These are phyloP conservation scores for Phytophthora pistaciae DNA, from an alignment of 352 stramenopile genomes.

Conservation along the genomic window DNA sequence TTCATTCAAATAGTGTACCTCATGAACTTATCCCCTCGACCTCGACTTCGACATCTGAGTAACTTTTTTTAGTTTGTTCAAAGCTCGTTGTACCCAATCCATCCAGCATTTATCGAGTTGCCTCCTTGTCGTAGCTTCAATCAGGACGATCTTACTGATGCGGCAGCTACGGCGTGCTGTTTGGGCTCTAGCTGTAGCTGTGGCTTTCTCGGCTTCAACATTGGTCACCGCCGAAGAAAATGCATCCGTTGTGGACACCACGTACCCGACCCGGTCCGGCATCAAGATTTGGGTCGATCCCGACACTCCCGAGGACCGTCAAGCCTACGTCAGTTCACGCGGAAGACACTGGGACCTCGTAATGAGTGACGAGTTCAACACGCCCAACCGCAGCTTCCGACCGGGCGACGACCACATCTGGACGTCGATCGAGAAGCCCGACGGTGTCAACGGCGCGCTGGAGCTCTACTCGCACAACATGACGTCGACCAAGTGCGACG, in stretches of 20 bases:
- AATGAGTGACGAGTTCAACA: slow-evolving; percentile 83
- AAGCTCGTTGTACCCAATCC: background rate
- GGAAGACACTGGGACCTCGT: slow-evolving; percentile 25
- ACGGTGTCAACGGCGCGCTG: slow-evolving; percentile 85
- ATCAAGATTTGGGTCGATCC: slow-evolving; percentile 67
- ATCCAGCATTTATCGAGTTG: slow-evolving; percentile 19
- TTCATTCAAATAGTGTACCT: background rate
- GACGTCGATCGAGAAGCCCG: slow-evolving; percentile 76
- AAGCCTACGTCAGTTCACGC: slow-evolving; percentile 55
- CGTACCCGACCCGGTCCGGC: slow-evolving; percentile 43
- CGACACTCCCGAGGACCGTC: slow-evolving; percentile 47
- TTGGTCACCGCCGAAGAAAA: slow-evolving; percentile 12
- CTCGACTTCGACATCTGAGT: slow-evolving; percentile 6
- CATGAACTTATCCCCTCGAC: slow-evolving; percentile 18
- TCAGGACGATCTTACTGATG: background rate
- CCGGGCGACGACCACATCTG: slow-evolving; percentile 92
- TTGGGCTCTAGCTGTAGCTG: slow-evolving; percentile 1
- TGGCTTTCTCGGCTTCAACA: background rate
- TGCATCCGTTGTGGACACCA: slow-evolving; percentile 12
- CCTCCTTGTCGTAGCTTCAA: background rate
- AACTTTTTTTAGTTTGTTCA: slow-evolving; percentile 25
- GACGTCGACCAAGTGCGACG: slow-evolving; percentile 49
- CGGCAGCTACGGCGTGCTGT: background rate
- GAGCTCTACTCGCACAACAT: slow-evolving; percentile 94
- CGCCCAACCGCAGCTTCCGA: slow-evolving; percentile 67